Evolutionary conservation across 345 rosid species (phyloP), one percentile per base, ranked within the genome.

Genomic region (Melaleuca alternifolia): DNA sequence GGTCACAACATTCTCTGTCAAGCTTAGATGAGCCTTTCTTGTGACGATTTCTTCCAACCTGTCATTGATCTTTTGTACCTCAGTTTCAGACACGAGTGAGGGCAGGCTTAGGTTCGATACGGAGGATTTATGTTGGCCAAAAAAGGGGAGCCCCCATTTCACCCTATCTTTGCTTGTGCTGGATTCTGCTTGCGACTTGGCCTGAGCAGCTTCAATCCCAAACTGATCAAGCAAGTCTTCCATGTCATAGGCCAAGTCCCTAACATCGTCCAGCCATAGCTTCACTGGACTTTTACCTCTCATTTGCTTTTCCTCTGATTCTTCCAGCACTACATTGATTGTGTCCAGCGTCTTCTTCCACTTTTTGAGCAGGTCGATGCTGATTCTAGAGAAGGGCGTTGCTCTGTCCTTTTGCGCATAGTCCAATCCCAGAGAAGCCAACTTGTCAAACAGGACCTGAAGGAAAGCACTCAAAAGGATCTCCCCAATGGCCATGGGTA

Each of bases 171-270:
- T 9, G n/a, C 59, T 30, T 33, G 23, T 30, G 77, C 46, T 65
- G 2, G 77, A 30, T 33, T 65, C 23, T 33, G 6, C 46, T 23
- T 33, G 23, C 6, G 0, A 65, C 46, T 33, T 16, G 23, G 12
- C 46, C 0, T 4, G 1, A 6, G 46, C 0, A 0, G 1, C 46
- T 30, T 65, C 1, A 0, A 33, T 65, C 23, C 2, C 46, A 1
- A 30, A 33, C 77, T 65, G 44, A 30, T 65, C 77, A 3, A 65
- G 77, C 3, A 65, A 65, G 46, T 65, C 46, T 33, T 65, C 77
- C 77, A 65, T 65, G 77, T 33, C 77, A 12, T 65, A 33, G 23
- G 77, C 77, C 6, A 65, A 1, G 41, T 37, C 56, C 23, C 24
- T 30, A 33, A 65, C 6, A 65, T 65, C 6, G 3, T 30, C 77